Evolutionary conservation across 1,139 yeast genomes (phyloP).

Genomic region (Pneumocystis sp.): DNA sequence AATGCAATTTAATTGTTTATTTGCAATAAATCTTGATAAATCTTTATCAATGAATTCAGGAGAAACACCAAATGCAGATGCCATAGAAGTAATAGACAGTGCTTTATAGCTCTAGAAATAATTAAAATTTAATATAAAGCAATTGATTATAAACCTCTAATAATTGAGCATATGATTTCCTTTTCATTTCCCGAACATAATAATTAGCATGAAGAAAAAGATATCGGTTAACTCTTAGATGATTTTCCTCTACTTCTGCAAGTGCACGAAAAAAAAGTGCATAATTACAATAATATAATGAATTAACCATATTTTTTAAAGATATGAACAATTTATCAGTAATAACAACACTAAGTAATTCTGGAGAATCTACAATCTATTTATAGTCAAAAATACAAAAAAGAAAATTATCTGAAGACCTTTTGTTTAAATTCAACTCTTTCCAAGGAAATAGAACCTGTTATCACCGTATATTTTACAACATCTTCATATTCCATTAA

Average conservation of each 20-base stretch:
- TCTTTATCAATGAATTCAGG: constrained; percentile 65
- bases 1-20: constrained; percentile 83
- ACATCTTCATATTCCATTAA: constrained; percentile 78
- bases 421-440: constrained; percentile 74
- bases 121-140: background rate
- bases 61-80: constrained; percentile 76
- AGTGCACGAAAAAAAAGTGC: constrained; percentile 63
- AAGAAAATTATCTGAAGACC: constrained; percentile 5
- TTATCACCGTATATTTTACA: constrained; percentile 72
- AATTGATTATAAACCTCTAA: constrained; percentile 33
- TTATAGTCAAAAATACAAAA: background rate
- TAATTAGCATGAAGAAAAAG: constrained; percentile 65
- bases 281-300: constrained; percentile 82
- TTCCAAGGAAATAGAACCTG: constrained; percentile 69
- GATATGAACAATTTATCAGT: constrained; percentile 64
- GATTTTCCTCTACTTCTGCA: constrained; percentile 61
- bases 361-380: constrained; percentile 76
- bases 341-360: constrained; percentile 66
- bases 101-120: constrained; percentile 56
- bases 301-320: constrained; percentile 66
- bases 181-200: constrained; percentile 82
- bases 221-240: constrained; percentile 61
- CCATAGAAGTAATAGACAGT: constrained; percentile 80
- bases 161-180: constrained; percentile 88
- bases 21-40: constrained; percentile 80